Percentiles rank a stretch among this genome's conserved stretches.
Conservation (phyloP, 495 filamentous ascomycete species). For the Pyronema domesticum region DNA sequence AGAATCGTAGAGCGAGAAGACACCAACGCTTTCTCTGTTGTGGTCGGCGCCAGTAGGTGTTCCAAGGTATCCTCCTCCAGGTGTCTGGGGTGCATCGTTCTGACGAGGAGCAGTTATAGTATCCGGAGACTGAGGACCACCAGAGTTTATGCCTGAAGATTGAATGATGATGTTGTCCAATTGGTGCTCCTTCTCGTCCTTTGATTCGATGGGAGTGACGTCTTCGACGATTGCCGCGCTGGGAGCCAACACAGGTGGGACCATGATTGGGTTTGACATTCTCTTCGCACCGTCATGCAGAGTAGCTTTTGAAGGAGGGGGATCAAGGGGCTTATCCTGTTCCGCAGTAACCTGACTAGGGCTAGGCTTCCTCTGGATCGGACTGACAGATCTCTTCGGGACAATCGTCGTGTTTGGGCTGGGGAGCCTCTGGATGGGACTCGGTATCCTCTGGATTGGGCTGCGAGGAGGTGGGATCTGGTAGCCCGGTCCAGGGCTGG, state of each 20-base stretch:
- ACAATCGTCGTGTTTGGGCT: background rate
- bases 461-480: no score
- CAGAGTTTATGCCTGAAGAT: background rate
- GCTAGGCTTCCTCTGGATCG: no score
- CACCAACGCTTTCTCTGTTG: conserved; percentile 12
- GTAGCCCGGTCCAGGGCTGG: no score
- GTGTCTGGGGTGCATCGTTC: no score
- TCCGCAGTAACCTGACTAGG: background rate
- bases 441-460: no score
- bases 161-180: background rate
- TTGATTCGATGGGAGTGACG: background rate
- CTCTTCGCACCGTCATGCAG: conserved; percentile 2
- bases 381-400: background rate
- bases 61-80: background rate
- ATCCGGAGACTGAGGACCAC: background rate
- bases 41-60: background rate
- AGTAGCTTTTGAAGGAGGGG: background rate
- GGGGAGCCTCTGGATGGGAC: background rate
- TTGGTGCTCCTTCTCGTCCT: background rate
- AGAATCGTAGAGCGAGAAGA: conserved; percentile 20
- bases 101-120: no score
- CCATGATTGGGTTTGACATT: background rate
- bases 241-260: background rate
- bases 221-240: background rate
- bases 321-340: background rate